Evolutionary conservation across 2,329 filamentous ascomycete species (phyloP).

Genomic region (Allantophomopsis lycopodina): DNA sequence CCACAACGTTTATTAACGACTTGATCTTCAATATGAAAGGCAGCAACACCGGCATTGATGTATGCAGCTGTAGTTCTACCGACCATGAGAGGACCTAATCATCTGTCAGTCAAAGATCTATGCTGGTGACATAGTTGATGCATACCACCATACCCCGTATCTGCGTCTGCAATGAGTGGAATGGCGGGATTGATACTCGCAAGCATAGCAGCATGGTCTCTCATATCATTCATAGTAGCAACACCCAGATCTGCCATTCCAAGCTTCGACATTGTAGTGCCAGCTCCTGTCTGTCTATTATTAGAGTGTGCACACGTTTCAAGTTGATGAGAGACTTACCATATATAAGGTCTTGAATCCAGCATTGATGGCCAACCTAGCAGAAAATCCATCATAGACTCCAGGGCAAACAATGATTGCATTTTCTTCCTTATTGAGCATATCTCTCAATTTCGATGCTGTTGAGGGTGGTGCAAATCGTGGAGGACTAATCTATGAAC

Average conservation of each 20-base stretch:
- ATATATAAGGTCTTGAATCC: slow-evolving; percentile 55
- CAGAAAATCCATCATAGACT: slow-evolving; percentile 55
- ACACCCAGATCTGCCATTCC: slow-evolving; percentile 35
- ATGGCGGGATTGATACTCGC: slow-evolving; percentile 32
- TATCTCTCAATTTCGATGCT: no score
- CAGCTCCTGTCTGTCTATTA: slow-evolving; percentile 36
- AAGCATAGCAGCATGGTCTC: slow-evolving; percentile 35
- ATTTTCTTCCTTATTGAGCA: no score
- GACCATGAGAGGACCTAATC: slow-evolving; percentile 30
- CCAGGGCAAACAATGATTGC: slow-evolving; percentile 42
- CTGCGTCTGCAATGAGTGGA: slow-evolving; percentile 33
- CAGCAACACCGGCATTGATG: slow-evolving; percentile 39
- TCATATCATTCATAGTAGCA: slow-evolving; percentile 35
- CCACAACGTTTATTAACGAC: slow-evolving; percentile 51
- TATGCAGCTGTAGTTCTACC: slow-evolving; percentile 37
- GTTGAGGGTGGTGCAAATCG: no score
- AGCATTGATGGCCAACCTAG: slow-evolving; percentile 42
- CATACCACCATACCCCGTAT: slow-evolving; percentile 35
- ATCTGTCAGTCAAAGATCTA: not conserved
- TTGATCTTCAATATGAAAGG: slow-evolving; percentile 50
- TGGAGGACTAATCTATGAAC: no score
- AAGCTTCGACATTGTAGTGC: slow-evolving; percentile 30
- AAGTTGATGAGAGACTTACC: not conserved
- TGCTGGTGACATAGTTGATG: not conserved
- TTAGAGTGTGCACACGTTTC: no score